Percentiles rank a stretch among this genome's conserved stretches.
Conservation (phyloP, 345 rosid species). For the Heritiera fomes region DNA sequence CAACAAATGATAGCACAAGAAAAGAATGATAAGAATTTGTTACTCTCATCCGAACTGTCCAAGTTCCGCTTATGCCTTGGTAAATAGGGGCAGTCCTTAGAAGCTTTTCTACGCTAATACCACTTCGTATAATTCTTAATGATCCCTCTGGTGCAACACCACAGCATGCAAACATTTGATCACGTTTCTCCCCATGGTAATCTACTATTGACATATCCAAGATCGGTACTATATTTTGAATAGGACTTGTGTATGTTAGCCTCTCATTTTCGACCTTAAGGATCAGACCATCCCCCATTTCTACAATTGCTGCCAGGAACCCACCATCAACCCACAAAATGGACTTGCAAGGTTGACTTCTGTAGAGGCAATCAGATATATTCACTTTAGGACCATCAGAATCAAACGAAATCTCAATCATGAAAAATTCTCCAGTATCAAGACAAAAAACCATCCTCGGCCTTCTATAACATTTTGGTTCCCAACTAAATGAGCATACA, state of each 20-base stretch:
- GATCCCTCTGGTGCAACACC: constrained; percentile 98
- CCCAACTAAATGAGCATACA: constrained; percentile 96
- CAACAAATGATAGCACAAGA: constrained; percentile 92
- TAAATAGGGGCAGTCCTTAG: constrained; percentile 81
- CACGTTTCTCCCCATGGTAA: constrained; percentile 83
- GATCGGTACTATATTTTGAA: constrained; percentile 91
- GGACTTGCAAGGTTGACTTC: constrained; percentile 74
- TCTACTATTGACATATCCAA: constrained; percentile 87
- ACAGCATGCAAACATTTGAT: constrained; percentile 93
- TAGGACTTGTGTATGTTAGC: constrained; percentile 55
- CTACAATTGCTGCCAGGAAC: constrained; percentile 73
- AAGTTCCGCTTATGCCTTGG: constrained; percentile 91
- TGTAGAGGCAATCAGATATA: constrained; percentile 79
- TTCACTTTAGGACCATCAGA: constrained; percentile 52
- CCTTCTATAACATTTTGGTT: constrained; percentile 56
- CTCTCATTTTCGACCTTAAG: constrained; percentile 71
- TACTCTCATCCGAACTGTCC: constrained; percentile 83
- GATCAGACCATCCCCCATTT: constrained; percentile 93
- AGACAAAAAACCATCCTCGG: constrained; percentile 79
- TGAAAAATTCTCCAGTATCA: constrained; percentile 85
- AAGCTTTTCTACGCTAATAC: constrained; percentile 80
- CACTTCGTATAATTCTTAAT: constrained; percentile 84
- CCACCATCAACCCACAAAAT: constrained; percentile 92
- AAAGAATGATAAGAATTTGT: constrained; percentile 81
- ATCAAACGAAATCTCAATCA: constrained; percentile 64